These are phyloP conservation scores for Spergularia azorica DNA, from an alignment of 179 eudicot genomes.

Conservation along the genomic window DNA sequence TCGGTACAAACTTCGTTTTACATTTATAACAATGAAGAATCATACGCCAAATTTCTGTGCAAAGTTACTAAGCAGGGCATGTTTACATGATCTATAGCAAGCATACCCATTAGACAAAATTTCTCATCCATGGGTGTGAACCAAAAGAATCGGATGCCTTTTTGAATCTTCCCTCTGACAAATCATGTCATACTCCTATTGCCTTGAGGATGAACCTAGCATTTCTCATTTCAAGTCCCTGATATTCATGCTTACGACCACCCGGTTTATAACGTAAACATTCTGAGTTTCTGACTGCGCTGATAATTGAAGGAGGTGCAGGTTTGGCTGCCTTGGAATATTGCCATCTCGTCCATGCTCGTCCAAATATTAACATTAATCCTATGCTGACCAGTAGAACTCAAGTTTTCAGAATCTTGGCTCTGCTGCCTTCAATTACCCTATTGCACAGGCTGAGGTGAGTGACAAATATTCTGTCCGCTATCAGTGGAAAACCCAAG, in stretches of 20 bases:
- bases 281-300: neutral
- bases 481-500: constrained; percentile 19
- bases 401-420: constrained; percentile 27
- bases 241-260: constrained; percentile 11
- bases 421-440: constrained; percentile 16
- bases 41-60: constrained; percentile 28
- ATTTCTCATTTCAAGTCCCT: neutral
- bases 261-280: constrained; percentile 13
- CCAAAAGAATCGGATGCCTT: constrained; percentile 4
- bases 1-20: constrained; percentile 15
- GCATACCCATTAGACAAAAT: neutral
- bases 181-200: neutral
- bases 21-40: constrained; percentile 34
- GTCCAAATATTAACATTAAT: constrained; percentile 5
- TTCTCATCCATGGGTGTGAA: neutral
- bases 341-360: constrained; percentile 4
- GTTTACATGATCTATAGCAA: constrained; percentile 15
- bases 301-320: constrained; percentile 1
- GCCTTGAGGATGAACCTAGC: constrained; percentile 8
- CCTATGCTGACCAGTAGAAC: constrained; percentile 18
- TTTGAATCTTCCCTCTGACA: neutral
- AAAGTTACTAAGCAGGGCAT: constrained; percentile 14
- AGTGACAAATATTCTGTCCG: constrained; percentile 15
- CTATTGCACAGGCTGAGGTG: constrained; percentile 27
- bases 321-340: constrained; percentile 12